Base-by-base conservation (phyloP, 495 filamentous ascomycete species). In the Copromyces sp. region DNA sequence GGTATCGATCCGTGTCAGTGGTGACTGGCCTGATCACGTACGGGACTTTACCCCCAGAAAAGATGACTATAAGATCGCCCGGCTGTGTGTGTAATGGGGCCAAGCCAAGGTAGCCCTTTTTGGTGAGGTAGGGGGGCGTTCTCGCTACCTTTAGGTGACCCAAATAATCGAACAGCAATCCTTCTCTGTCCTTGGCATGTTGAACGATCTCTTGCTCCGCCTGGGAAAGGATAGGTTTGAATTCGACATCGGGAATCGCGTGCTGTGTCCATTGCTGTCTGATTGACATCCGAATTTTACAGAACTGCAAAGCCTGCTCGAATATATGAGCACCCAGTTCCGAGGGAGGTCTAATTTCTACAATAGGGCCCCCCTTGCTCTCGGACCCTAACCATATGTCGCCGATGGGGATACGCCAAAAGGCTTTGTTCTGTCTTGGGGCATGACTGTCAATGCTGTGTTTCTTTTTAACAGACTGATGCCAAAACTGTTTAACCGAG, bases 51-150 rank as follows among this genome's bases (percentile, higher is more conserved):
- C 70, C 72, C 3, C 73, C 75, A 0, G 68, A 74, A 16, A 76
- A 75, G 12, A 73, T 68, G n/a, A 75, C 74, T 17, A 75, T 1
- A 1, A 39, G 42, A 37, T 75, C 74, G 9, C 75, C 73, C 38
- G 39, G 20, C 9, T 70, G 39, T 20, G 42, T 45, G 3, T 68
- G 41, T 11, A 11, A 4, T 11, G 75, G 75, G 8, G 72, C 75
- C 70, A 76, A 70, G n/a, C 75, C 75, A 35, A 72, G 5, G 9
- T 74, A 70, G 3, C 73, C 75, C 32, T 68, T 69, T 5, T 72
- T 29, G 3, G 75, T 74, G 29, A 74, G 45, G 9, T 70, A 76
- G 14, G 71, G 71, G 39, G 68, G 45, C 42, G 6, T 47, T 9
- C 0, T 4, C 0, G 3, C 7, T 0, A 20, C 0, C 0, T 1